phyloP scores from a whole-genome alignment of 2,329 filamentous ascomycete genomes.

The Emmonsiellopsis sp. region DNA sequence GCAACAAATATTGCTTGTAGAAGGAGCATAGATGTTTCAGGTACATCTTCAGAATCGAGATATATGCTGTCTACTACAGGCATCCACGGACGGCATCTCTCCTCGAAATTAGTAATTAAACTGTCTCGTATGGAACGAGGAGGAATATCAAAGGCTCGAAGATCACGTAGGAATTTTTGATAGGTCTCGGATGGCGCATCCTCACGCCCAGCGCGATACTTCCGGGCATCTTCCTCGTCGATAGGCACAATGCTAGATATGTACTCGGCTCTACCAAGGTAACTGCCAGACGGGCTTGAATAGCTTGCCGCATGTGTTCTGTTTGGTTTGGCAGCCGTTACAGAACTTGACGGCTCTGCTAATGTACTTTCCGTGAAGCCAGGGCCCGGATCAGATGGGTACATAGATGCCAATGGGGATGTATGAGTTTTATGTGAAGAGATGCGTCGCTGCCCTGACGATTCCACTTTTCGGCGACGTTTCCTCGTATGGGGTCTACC shows the following conservation, averaged over 20 bases:
- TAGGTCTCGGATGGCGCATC: conserved; percentile 4
- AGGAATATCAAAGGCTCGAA: conserved; percentile 7
- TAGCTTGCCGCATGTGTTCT: not conserved
- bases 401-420: not conserved
- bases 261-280: conserved; percentile 11
- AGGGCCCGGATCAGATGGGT: not conserved
- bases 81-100: conserved; percentile 13
- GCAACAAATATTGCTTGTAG: conserved; percentile 11
- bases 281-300: conserved; percentile 6
- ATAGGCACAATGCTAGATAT: conserved; percentile 9
- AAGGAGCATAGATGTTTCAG: conserved; percentile 5
- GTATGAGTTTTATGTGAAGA: not conserved
- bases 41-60: not conserved
- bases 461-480: not conserved
- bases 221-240: conserved; percentile 12
- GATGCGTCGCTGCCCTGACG: not conserved
- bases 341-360: not conserved
- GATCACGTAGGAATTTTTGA: conserved; percentile 6
- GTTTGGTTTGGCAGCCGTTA: not conserved
- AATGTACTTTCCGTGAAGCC: not conserved
- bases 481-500: conserved; percentile 3
- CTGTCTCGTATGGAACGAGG: conserved; percentile 8
- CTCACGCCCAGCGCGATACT: conserved; percentile 6
- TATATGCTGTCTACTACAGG: conserved; percentile 9
- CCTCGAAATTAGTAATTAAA: conserved; percentile 11